Base-by-base conservation (phyloP, 2,329 filamentous ascomycete species). In the Colletotrichum sp. region DNA sequence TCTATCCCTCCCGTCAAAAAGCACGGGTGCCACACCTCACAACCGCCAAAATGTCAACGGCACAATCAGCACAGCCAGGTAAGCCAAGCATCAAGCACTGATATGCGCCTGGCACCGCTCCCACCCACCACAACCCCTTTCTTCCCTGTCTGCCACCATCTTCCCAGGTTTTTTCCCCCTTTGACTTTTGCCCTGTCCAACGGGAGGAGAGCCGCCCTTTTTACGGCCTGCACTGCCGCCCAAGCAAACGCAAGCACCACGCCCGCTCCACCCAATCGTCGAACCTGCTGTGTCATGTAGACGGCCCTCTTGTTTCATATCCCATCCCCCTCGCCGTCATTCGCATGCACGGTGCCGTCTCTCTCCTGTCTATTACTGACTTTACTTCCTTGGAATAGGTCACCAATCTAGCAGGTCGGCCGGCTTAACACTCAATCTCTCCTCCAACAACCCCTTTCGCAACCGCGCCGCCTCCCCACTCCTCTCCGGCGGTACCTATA, bases 391-490 rank as follows among this genome's bases (percentile, higher is more conserved):
- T 82, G 78, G 75, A 78, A 83, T 83, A 87, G 86, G 84, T 80
- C 85, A 85, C 69, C 79, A 80, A 79, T 78, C 78, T 77, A 78
- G 85, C 80, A 88, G 86, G 79, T 90, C 90, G 80, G 84, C 89
- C 78, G 73, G 70, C 59, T 87, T 94, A 82, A 87, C 90, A 71
- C 87, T 94, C 83, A 94, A 92, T 85, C 90, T 96, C 82, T 93
- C 93, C 84, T 96, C 94, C 84, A 96, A 96, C 89, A 96, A 96
- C 83, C 94, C 94, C 78, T 96, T 92, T 81, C 93, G 94, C 87
- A 95, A 95, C 85, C 92, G 93, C 82, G 92, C 93, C 78, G 88
- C 89, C 49, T 95, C 94, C 78, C 93, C 91, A 67, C 73, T 76
- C 69, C 69, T 72, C 32, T 83, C 86, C 69, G 84, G 81, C 78